Base-by-base conservation (phyloP, 257 asterid species). In the Hygrophila difformis region DNA sequence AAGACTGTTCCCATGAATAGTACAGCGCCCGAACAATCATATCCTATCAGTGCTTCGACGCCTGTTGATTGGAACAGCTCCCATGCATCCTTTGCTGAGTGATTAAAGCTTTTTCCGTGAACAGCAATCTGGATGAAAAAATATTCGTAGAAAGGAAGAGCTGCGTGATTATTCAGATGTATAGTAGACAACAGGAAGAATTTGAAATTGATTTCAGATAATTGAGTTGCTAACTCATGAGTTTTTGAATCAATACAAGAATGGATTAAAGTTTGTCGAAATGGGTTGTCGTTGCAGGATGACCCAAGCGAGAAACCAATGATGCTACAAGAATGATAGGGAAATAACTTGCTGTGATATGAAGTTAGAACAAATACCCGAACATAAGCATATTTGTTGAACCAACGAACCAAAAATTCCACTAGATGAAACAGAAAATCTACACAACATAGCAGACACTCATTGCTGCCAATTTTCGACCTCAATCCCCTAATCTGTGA, bases 41-140 rank as follows among this genome's bases (percentile, higher is more conserved):
- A 86, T 13, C 96, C 98, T 51, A 91, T 70, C 15, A 91, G 93
- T 36, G 98, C 82, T 73, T 91, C 98, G 3, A 82, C 87, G 12
- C 98, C 98, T 28, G 96, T 86, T 18, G 96, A 86, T 50, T 91
- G 96, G 72, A 91, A 82, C 65, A 86, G 47, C 74, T 91, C 98
- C 98, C 98, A 91, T 0, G 98, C 98, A 57, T 91, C 96, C 77
- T 85, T 82, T 5, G 98, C 98, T 12, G 98, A 91, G 62, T 66
- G 82, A 58, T 91, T 91, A 47, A 86, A 91, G 82, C 69, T 86
- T 74, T 86, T 91, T 24, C 98, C 98, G 63, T 80, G 73, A 18
- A 91, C 88, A 13, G 94, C 96, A 60, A 91, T 91, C 98, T 91
- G 73, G 43, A 49, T 22, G 23, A 41, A 34, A 64, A 5, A n/a